A percentile compares a stretch with the other conserved stretches of the same genome.
These are phyloP conservation scores for Psilocybe cyanescens DNA, from an alignment of 768 basidiomycete genomes.

Conservation along the genomic window DNA sequence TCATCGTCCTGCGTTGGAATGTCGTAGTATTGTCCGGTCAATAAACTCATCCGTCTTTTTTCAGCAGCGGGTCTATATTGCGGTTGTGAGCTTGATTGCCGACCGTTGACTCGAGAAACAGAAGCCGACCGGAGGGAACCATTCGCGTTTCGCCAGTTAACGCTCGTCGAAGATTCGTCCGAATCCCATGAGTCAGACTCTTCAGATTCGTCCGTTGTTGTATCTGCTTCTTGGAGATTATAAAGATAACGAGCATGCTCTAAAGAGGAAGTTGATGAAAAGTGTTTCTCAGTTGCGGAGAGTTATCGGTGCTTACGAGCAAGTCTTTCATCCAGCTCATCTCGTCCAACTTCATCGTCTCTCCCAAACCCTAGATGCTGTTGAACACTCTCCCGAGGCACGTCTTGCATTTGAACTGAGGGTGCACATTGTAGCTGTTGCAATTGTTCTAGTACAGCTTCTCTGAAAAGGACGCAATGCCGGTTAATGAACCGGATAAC, in stretches of 20 bases:
- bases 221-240: constrained; percentile 53
- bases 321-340: constrained; percentile 70
- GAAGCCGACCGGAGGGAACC: constrained; percentile 16
- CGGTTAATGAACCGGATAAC: background rate
- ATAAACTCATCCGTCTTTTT: constrained; percentile 69
- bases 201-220: constrained; percentile 47
- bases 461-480: constrained; percentile 21
- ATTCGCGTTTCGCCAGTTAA: constrained; percentile 9
- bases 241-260: constrained; percentile 74
- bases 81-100: constrained; percentile 23
- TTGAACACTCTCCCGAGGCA: constrained; percentile 72
- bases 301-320: constrained; percentile 57
- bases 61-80: constrained; percentile 25
- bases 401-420: constrained; percentile 84
- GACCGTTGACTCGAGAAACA: constrained; percentile 16
- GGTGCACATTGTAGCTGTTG: constrained; percentile 67
- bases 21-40: constrained; percentile 64
- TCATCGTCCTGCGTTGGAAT: constrained; percentile 48
- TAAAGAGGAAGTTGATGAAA: constrained; percentile 25
- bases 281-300: background rate
- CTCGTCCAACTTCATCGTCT: constrained; percentile 52
- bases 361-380: constrained; percentile 61
- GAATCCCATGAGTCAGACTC: constrained; percentile 51
- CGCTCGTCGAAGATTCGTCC: constrained; percentile 32
- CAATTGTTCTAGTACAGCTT: constrained; percentile 43